These are phyloP conservation scores for Fusarium multiceps DNA, from an alignment of 2,329 filamentous ascomycete species.

Conservation along the genomic window DNA sequence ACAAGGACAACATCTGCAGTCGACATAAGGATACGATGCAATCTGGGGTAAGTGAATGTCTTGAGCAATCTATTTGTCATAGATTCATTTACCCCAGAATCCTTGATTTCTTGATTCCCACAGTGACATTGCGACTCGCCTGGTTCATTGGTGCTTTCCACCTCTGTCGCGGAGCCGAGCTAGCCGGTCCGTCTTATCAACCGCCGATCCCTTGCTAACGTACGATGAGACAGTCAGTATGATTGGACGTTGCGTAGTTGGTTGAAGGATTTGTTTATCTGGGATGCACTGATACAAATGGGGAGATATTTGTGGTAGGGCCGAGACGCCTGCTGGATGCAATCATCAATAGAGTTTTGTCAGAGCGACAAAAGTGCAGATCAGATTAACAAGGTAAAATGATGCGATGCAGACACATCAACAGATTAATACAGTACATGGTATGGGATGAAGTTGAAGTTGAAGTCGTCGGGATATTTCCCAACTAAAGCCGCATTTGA, in stretches of 20 bases:
- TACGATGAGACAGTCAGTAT: neutral
- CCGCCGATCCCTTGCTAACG: conserved; percentile 20
- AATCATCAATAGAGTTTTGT: conserved; percentile 17
- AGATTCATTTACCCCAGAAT: conserved; percentile 32
- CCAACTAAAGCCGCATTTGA: conserved; percentile 15
- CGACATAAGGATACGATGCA: conserved; percentile 11
- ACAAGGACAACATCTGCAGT: neutral
- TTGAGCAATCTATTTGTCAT: conserved; percentile 35
- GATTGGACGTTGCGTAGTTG: conserved; percentile 1
- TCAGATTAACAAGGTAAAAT: neutral
- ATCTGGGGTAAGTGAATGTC: conserved; percentile 29
- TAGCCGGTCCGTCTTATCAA: conserved; percentile 33
- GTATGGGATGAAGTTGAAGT: neutral
- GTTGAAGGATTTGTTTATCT: conserved; percentile 6
- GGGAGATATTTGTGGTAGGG: neutral
- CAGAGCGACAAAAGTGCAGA: neutral
- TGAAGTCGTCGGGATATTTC: neutral
- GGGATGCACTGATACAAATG: neutral
- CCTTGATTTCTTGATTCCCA: conserved; percentile 12
- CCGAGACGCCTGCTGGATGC: neutral
- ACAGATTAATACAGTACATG: neutral
- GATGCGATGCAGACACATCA: neutral
- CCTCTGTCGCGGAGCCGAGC: conserved; percentile 10
- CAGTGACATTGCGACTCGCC: conserved; percentile 9
- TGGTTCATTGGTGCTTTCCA: neutral